These are phyloP conservation scores for Diaporthe ampelina DNA, from an alignment of 2,329 filamentous ascomycete genomes.

Conservation along the genomic window DNA sequence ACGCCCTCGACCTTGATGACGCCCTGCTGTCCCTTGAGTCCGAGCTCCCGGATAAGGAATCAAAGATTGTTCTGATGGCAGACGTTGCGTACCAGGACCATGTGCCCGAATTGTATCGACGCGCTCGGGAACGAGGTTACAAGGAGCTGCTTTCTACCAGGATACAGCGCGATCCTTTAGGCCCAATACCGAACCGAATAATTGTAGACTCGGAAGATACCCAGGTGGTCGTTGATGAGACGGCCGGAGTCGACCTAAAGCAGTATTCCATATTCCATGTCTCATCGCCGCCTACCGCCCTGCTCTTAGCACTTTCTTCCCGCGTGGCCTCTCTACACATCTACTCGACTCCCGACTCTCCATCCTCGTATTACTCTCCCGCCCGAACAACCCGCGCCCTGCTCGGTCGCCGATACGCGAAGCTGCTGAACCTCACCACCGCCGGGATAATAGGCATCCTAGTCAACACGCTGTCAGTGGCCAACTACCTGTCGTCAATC, in stretches of 20 bases:
- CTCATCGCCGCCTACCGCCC: conserved; percentile 81
- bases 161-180: conserved; percentile 83
- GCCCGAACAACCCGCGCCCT: conserved; percentile 63
- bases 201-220: conserved; percentile 54
- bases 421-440: conserved; percentile 84
- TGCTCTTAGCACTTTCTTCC: conserved; percentile 89
- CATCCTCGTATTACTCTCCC: conserved; percentile 64
- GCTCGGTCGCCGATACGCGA: conserved; percentile 89
- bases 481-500: conserved; percentile 89
- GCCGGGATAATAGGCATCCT: conserved; percentile 92
- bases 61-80: conserved; percentile 84
- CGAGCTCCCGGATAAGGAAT: conserved; percentile 74
- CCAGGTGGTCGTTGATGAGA: conserved; percentile 57
- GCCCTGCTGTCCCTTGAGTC: conserved; percentile 73
- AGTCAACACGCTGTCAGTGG: conserved; percentile 93
- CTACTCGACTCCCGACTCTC: conserved; percentile 70
- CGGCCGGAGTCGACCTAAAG: conserved; percentile 63
- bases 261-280: conserved; percentile 88
- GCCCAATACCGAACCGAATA: conserved; percentile 86
- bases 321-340: conserved; percentile 85
- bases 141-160: conserved; percentile 75
- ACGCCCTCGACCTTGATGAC: conserved; percentile 73
- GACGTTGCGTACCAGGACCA: conserved; percentile 90
- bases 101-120: conserved; percentile 68
- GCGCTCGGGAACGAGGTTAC: conserved; percentile 76